These are phyloP conservation scores for Fraxinus baroniana DNA, from an alignment of 305 asterid genomes.

Conservation along the genomic window DNA sequence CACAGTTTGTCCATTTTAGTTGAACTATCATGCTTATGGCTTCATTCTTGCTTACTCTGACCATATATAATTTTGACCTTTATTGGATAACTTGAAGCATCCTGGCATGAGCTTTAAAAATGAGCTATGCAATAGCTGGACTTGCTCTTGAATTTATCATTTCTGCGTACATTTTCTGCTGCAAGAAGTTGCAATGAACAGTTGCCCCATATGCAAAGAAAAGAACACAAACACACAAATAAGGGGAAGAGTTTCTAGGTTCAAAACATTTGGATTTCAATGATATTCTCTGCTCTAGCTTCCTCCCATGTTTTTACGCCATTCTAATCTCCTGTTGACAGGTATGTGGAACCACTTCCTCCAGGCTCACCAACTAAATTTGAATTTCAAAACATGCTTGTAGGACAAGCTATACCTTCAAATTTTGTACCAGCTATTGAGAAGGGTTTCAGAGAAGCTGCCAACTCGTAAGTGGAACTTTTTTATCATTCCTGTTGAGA, in stretches of 20 bases:
- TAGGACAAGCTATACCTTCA: constrained; percentile 91
- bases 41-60: neutral
- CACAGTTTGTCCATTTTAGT: neutral
- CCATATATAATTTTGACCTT: neutral
- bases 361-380: constrained; percentile 68
- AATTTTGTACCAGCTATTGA: constrained; percentile 91
- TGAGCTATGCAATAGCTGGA: neutral
- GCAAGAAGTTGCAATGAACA: neutral
- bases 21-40: neutral
- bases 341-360: constrained; percentile 92
- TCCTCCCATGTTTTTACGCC: neutral
- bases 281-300: neutral
- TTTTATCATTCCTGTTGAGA: neutral
- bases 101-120: neutral
- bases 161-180: neutral
- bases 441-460: constrained; percentile 97
- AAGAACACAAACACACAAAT: neutral
- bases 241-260: neutral
- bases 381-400: constrained; percentile 82
- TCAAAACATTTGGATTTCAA: neutral
- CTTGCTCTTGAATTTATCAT: neutral
- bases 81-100: neutral
- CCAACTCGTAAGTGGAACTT: constrained; percentile 75
- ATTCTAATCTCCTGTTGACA: constrained; percentile 30
- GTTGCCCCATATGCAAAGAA: neutral